phyloP scores from a whole-genome alignment of 345 rosid genomes.

The Acer campestre region DNA sequence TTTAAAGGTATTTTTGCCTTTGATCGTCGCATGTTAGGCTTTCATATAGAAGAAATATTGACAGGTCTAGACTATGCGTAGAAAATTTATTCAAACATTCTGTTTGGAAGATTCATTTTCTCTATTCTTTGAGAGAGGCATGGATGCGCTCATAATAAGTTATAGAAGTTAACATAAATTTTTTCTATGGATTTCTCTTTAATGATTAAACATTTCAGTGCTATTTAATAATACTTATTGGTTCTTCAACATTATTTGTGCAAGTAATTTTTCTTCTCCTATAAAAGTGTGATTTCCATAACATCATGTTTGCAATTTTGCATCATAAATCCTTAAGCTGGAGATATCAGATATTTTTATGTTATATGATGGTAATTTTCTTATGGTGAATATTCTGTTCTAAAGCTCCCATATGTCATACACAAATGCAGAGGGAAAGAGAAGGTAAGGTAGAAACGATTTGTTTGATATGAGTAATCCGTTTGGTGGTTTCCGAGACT shows the following conservation, averaged over 20 bases:
- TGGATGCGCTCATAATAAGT: too few relatives aligned
- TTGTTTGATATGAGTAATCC: slow-evolving; percentile 43
- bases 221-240: neutral
- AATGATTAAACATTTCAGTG: too few relatives aligned
- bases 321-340: neutral
- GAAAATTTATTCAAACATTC: neutral
- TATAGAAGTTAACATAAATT: too few relatives aligned
- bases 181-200: too few relatives aligned
- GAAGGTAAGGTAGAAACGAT: slow-evolving; percentile 34
- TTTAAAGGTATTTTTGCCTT: too few relatives aligned
- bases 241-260: neutral
- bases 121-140: too few relatives aligned
- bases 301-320: neutral
- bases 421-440: slow-evolving; percentile 53
- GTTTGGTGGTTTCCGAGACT: slow-evolving; percentile 36
- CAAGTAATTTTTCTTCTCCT: neutral
- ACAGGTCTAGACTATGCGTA: neutral
- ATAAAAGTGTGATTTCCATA: neutral
- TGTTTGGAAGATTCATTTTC: neutral
- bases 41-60: neutral
- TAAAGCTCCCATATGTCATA: neutral
- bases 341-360: neutral
- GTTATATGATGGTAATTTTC: neutral
- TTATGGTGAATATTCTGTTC: neutral
- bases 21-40: neutral